Base-by-base conservation (phyloP, 306 rosid species). In the Echinosophora koreensis region DNA sequence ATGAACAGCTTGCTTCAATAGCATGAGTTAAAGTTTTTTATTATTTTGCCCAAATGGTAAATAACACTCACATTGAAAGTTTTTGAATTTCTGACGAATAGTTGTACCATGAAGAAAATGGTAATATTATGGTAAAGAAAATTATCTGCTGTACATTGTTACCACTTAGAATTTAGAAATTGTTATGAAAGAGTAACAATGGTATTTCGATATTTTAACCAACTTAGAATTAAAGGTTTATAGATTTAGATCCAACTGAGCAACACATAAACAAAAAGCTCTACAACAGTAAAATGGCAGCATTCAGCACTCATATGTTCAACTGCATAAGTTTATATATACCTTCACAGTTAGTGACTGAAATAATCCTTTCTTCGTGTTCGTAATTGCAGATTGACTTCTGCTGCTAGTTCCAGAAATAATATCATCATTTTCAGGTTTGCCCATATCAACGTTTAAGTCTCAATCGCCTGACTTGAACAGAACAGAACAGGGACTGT, bases 281-380 rank as follows among this genome's bases (percentile, higher is more conserved):
- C 17, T 27, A 35, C 63, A 62, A 18, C 44, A 85, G 35, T 63
- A 42, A 50, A 58, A 14, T 32, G 30, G 39, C 32, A 30, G 32
- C 32, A 30, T 1, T 30, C 34, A 49, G 15, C 17, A 38, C 8
- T 22, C 30, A 46, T 9, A 55, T 68, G 34, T 32, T 73, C 66
- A 38, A 74, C 15, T 44, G 57, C 56, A 8, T 12, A 38, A 60
- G 66, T 39, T 2, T 14, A 1, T 42, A 6, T 39, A 5, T 81
- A 90, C 90, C 92, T 87, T 84, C 75, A 73, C 30, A 62, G 77
- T 69, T 34, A 41, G 54, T 11, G 85, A 34, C 34, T 67, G 86
- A 80, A 80, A 58, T 66, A 58, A 32, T 75, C 84, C 80, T 66
- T 81, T 81, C 58, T 76, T 79, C 74, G 73, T 22, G 69, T 81